Evolutionary conservation across 352 stramenopile species (phyloP).

Genomic region (Phytophthora pistaciae): DNA sequence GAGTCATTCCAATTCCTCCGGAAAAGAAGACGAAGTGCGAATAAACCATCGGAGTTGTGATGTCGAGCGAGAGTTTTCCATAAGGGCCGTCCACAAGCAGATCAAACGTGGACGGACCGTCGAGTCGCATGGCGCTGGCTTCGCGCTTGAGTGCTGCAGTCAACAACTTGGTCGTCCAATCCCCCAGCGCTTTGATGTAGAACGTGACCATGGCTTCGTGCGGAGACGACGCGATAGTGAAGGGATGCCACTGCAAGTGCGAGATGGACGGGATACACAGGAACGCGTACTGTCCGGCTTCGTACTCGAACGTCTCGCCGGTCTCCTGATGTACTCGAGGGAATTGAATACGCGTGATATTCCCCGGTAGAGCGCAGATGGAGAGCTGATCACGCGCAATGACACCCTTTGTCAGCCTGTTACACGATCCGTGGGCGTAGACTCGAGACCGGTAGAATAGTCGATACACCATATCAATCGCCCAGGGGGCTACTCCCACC

Average conservation of each 20-base stretch:
- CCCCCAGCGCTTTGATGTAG: constrained; percentile 67
- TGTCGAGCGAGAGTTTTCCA: constrained; percentile 50
- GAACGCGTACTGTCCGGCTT: constrained; percentile 82
- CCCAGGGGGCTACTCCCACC: constrained; percentile 45
- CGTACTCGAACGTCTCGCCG: constrained; percentile 44
- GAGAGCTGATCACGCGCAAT: constrained; percentile 42
- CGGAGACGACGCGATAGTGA: constrained; percentile 84
- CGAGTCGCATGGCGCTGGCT: constrained; percentile 39
- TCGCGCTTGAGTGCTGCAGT: constrained; percentile 44
- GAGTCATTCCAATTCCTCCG: constrained; percentile 61
- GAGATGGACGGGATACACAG: constrained; percentile 82
- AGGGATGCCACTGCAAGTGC: constrained; percentile 88
- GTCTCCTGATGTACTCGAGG: constrained; percentile 48
- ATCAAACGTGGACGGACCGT: constrained; percentile 31
- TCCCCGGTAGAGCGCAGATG: constrained; percentile 34
- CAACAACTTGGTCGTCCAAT: constrained; percentile 73
- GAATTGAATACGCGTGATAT: constrained; percentile 62
- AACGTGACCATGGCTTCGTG: constrained; percentile 75
- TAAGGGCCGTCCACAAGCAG: constrained; percentile 67
- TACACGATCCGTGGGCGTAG: constrained; percentile 31
- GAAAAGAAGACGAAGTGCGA: constrained; percentile 60
- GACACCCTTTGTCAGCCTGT: constrained; percentile 30
- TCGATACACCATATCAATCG: constrained; percentile 52
- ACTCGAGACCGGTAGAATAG: constrained; percentile 34
- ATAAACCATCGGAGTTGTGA: constrained; percentile 48